phyloP scores from a whole-genome alignment of 75 land plant species.

The Pseudotsuga menziesii region DNA sequence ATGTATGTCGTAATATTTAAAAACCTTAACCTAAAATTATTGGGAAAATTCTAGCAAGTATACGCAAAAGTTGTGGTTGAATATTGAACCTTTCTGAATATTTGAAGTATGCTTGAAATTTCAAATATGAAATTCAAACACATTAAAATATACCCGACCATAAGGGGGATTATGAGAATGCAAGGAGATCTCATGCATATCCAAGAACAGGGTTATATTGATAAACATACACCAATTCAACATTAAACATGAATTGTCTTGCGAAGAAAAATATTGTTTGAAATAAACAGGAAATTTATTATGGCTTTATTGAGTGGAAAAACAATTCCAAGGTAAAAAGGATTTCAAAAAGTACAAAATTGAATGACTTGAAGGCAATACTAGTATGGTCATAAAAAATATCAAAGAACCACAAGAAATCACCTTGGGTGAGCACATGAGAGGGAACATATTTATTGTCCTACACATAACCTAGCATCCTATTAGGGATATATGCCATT shows the following conservation, averaged over 20 bases:
- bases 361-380: background rate
- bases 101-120: background rate
- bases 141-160: background rate
- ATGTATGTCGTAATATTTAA: background rate
- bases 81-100: background rate
- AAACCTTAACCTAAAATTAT: background rate
- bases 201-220: too few relatives aligned
- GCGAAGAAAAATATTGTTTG: too few relatives aligned
- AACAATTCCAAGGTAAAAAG: too few relatives aligned
- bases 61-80: background rate
- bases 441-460: too few relatives aligned
- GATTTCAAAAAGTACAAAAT: background rate
- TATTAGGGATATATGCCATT: too few relatives aligned
- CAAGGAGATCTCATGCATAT: too few relatives aligned
- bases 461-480: too few relatives aligned
- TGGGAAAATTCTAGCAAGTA: background rate
- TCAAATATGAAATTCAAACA: background rate
- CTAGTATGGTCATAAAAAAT: background rate
- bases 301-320: too few relatives aligned
- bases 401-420: background rate
- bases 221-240: too few relatives aligned
- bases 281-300: too few relatives aligned
- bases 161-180: background rate
- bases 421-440: background rate
- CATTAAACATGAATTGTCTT: too few relatives aligned